These are phyloP conservation scores for Boletales sp. DNA, from an alignment of 768 basidiomycete genomes.

Conservation along the genomic window DNA sequence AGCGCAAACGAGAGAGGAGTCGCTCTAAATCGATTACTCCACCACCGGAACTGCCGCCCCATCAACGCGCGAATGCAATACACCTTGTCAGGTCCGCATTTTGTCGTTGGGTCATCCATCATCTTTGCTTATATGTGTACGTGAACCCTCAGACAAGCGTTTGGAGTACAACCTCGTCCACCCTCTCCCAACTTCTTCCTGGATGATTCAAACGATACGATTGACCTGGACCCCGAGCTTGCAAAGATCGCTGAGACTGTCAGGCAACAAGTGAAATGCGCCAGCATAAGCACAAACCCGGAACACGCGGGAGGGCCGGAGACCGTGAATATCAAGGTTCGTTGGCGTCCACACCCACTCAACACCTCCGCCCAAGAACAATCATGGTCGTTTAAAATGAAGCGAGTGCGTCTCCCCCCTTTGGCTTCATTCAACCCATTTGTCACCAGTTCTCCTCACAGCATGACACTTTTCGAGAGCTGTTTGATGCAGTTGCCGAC, in stretches of 20 bases:
- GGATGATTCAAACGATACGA: constrained; percentile 47
- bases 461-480: constrained; percentile 60
- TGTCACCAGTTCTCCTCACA: constrained; percentile 23
- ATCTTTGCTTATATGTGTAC: constrained; percentile 2
- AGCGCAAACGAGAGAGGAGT: constrained; percentile 48
- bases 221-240: constrained; percentile 60
- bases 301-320: constrained; percentile 32
- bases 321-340: constrained; percentile 50
- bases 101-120: neutral
- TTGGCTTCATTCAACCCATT: neutral
- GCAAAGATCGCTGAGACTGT: constrained; percentile 48
- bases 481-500: constrained; percentile 68
- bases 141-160: constrained; percentile 39
- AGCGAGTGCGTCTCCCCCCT: constrained; percentile 43
- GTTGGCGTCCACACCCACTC: constrained; percentile 65
- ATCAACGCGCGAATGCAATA: constrained; percentile 54
- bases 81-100: constrained; percentile 55
- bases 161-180: constrained; percentile 39
- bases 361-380: constrained; percentile 37
- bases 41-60: constrained; percentile 56
- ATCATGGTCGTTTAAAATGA: constrained; percentile 53
- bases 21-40: constrained; percentile 75
- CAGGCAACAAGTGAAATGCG: constrained; percentile 26
- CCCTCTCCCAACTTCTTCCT: constrained; percentile 41
- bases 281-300: constrained; percentile 15